Conservation (phyloP, 805 yeast genomes). For the Myxozyma geophila region DNA sequence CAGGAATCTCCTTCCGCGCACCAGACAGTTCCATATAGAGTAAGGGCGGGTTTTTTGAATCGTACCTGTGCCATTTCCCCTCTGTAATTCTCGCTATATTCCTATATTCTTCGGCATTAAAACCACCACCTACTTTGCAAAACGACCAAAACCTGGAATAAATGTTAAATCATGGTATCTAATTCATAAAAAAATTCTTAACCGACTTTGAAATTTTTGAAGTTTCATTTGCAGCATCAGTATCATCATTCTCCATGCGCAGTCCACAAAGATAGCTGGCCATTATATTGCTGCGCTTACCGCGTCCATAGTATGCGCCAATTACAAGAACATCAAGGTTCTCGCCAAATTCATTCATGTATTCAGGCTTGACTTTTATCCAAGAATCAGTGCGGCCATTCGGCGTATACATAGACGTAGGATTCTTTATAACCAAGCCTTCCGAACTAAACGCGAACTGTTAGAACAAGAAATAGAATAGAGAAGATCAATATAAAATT, state of each 20-base stretch:
- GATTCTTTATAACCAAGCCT: slow-evolving; percentile 78
- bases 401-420: slow-evolving; percentile 60
- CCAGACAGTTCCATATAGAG: slow-evolving; percentile 38
- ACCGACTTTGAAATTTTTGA: background rate
- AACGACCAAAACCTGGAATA: slow-evolving; percentile 60
- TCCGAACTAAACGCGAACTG: slow-evolving; percentile 57
- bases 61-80: slow-evolving; percentile 63
- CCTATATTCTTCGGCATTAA: slow-evolving; percentile 64
- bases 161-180: slow-evolving; percentile 4
- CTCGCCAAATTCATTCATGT: slow-evolving; percentile 82
- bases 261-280: slow-evolving; percentile 77
- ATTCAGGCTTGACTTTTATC: slow-evolving; percentile 92
- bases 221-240: slow-evolving; percentile 46
- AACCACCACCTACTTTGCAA: slow-evolving; percentile 84
- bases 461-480: background rate
- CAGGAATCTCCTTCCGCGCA: slow-evolving; percentile 53
- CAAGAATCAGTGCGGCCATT: slow-evolving; percentile 70
- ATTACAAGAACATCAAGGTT: slow-evolving; percentile 78
- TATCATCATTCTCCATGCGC: slow-evolving; percentile 49
- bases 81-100: slow-evolving; percentile 60
- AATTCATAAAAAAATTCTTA: background rate
- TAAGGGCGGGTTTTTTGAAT: slow-evolving; percentile 50
- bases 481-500: no score
- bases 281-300: slow-evolving; percentile 48
- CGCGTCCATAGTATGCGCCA: slow-evolving; percentile 76